phyloP scores from a whole-genome alignment of 2,329 filamentous ascomycete genomes.

The Trichophyton mentagrophytes region DNA sequence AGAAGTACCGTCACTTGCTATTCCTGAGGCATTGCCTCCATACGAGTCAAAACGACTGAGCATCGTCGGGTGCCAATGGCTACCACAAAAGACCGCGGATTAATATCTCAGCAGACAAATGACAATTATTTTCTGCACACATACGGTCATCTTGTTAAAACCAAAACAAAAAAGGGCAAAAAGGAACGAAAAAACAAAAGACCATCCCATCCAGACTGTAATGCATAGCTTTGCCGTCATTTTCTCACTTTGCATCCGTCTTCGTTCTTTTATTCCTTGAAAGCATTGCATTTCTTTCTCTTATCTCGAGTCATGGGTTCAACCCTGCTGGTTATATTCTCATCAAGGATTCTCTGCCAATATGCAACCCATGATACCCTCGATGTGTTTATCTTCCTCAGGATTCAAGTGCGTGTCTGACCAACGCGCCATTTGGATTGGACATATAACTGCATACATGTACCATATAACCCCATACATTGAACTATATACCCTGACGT shows the following conservation, averaged over 20 bases:
- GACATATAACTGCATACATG: constrained; percentile 1
- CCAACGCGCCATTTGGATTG: neutral
- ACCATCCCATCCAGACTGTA: too few species aligned
- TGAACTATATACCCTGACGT: neutral
- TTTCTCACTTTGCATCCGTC: too few species aligned
- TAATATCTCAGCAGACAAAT: neutral
- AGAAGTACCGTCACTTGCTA: constrained; percentile 12
- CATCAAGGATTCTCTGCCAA: neutral
- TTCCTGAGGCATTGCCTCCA: constrained; percentile 25
- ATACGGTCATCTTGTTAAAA: neutral
- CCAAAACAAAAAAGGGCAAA: neutral
- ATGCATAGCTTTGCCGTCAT: too few species aligned
- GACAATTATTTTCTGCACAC: neutral
- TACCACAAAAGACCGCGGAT: neutral
- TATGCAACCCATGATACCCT: constrained; percentile 1
- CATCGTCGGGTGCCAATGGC: neutral
- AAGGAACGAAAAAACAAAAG: too few species aligned
- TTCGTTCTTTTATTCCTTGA: too few species aligned
- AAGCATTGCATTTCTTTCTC: neutral
- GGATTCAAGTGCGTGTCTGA: neutral
- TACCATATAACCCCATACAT: neutral
- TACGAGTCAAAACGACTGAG: constrained; percentile 14
- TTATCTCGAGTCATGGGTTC: neutral
- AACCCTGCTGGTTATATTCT: neutral
- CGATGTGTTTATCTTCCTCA: neutral